These are phyloP conservation scores for Mangifera indica DNA, from an alignment of 345 rosid species.

Conservation along the genomic window DNA sequence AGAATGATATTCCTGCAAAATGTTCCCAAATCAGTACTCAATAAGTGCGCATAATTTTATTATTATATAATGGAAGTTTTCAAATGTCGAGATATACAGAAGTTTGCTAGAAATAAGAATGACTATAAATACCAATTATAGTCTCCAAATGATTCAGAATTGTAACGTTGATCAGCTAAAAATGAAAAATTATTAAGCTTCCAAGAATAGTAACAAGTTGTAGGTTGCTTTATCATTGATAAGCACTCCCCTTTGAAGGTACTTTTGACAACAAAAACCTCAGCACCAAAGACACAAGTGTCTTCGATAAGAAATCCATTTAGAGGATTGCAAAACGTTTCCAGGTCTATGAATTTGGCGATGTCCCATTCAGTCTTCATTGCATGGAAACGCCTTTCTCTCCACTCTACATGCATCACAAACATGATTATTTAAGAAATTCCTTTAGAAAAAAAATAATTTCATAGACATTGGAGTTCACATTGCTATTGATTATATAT, in stretches of 20 bases:
- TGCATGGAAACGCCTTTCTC: not conserved
- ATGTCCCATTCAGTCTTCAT: not conserved
- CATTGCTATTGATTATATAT: too few species aligned
- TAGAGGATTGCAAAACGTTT: not conserved
- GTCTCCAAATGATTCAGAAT: not conserved
- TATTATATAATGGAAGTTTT: too few species aligned
- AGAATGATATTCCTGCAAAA: not conserved
- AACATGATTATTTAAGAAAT: too few species aligned
- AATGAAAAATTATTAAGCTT: not conserved
- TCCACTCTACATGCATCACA: too few species aligned
- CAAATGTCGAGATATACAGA: not conserved
- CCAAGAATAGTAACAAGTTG: not conserved
- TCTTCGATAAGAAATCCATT: slow-evolving; percentile 1
- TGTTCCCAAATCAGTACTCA: not conserved
- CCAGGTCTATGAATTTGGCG: not conserved
- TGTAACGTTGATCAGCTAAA: not conserved
- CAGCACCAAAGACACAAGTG: not conserved
- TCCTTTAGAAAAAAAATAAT: too few species aligned
- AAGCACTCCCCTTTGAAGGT: not conserved
- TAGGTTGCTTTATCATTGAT: not conserved
- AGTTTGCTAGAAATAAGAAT: too few species aligned
- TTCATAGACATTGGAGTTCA: too few species aligned
- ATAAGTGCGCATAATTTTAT: too few species aligned
- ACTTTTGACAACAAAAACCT: not conserved
- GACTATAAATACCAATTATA: not conserved